A percentile compares a stretch with the other conserved stretches of the same genome.
These are phyloP conservation scores for Raffaelea albimanens DNA, from an alignment of 2,329 filamentous ascomycete species.

Conservation along the genomic window DNA sequence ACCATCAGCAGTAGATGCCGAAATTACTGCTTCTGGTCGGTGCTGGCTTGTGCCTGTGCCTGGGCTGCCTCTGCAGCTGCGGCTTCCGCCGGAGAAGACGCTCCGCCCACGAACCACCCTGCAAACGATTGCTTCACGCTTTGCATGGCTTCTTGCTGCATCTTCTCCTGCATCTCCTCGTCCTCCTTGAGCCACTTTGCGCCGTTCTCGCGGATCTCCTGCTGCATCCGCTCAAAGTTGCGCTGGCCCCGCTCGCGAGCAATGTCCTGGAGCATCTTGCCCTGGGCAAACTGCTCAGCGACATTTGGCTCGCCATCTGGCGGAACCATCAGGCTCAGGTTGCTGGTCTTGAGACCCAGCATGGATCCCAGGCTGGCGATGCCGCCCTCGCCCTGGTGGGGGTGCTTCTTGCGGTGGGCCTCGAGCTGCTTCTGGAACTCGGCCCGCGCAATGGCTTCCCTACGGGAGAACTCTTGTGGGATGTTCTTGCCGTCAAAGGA, in stretches of 20 bases:
- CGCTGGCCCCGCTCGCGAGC: conserved; percentile 84
- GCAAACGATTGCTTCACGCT: conserved; percentile 77
- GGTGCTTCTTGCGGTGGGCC: conserved; percentile 55
- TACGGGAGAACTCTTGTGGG: conserved; percentile 77
- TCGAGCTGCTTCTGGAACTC: conserved; percentile 74
- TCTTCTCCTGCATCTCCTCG: conserved; percentile 77
- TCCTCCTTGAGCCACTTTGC: conserved; percentile 96
- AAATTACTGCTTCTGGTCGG: too few species aligned
- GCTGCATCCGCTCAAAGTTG: conserved; percentile 82
- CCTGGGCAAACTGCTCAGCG: conserved; percentile 72
- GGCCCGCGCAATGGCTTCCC: conserved; percentile 76
- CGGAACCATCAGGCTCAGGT: conserved; percentile 50
- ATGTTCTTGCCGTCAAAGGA: conserved; percentile 87
- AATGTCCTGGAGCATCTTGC: conserved; percentile 95
- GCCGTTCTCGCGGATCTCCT: conserved; percentile 85
- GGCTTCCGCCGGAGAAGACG: too few species aligned
- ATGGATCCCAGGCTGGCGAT: conserved; percentile 61
- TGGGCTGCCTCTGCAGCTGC: background rate
- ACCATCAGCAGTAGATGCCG: too few species aligned
- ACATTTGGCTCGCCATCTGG: conserved; percentile 60
- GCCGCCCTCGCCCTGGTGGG: conserved; percentile 40
- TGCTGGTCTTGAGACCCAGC: conserved; percentile 67
- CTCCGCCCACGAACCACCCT: conserved; percentile 35
- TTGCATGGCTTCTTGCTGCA: conserved; percentile 82
- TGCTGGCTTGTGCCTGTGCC: too few species aligned